These are phyloP conservation scores for Fulvia fulva DNA, from an alignment of 2,329 filamentous ascomycete species.

Conservation along the genomic window DNA sequence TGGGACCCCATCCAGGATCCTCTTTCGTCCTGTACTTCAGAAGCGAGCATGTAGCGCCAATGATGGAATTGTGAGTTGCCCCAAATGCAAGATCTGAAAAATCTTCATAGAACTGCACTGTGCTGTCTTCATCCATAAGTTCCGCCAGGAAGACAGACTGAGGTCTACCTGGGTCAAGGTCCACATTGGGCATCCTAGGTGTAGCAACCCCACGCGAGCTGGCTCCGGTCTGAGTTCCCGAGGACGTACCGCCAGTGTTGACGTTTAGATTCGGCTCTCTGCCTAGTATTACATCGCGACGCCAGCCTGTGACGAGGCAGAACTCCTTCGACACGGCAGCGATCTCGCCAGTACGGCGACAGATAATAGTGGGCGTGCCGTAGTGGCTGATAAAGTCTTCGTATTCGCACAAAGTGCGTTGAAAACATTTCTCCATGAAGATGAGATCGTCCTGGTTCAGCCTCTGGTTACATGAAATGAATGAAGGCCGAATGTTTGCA, in stretches of 20 bases:
- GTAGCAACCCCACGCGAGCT: constrained; percentile 47
- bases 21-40: constrained; percentile 84
- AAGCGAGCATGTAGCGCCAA: constrained; percentile 70
- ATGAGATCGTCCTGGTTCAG: constrained; percentile 83
- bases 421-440: constrained; percentile 97
- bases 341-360: constrained; percentile 88
- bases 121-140: constrained; percentile 86
- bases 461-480: constrained; percentile 88
- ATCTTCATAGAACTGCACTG: constrained; percentile 93
- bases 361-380: constrained; percentile 87
- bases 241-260: constrained; percentile 61
- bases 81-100: constrained; percentile 90
- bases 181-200: constrained; percentile 36
- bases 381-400: constrained; percentile 87
- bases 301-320: constrained; percentile 92
- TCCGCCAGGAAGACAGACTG: constrained; percentile 89
- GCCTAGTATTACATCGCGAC: constrained; percentile 80
- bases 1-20: constrained; percentile 39
- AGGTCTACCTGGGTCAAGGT: constrained; percentile 41
- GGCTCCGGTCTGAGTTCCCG: constrained; percentile 40
- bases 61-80: constrained; percentile 80
- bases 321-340: constrained; percentile 96
- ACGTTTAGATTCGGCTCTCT: constrained; percentile 84
- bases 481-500: constrained; percentile 83
- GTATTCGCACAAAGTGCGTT: constrained; percentile 86